Evolutionary conservation across 1,284 basidiomycete genomes (phyloP).

Genomic region (Ganoderma boninense): DNA sequence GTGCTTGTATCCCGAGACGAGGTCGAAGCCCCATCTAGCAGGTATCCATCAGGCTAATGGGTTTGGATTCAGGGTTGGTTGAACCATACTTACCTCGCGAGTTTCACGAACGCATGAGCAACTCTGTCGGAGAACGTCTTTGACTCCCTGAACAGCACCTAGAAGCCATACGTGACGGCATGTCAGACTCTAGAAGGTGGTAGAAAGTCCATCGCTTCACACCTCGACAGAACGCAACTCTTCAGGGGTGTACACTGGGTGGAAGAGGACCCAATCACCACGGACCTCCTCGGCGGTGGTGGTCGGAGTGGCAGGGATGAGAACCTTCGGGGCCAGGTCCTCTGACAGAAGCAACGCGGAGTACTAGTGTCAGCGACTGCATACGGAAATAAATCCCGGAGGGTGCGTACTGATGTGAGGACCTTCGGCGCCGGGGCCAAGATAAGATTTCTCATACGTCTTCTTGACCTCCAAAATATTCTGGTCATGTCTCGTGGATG

Average conservation of each 20-base stretch:
- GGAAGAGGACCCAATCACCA: conserved; percentile 86
- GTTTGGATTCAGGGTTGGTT: not conserved
- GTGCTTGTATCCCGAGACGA: conserved; percentile 85
- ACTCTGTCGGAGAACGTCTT: conserved; percentile 78
- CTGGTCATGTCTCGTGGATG: conserved; percentile 14
- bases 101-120: conserved; percentile 69
- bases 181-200: not conserved
- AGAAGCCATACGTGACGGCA: conserved; percentile 3
- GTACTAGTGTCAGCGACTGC: conserved; percentile 2
- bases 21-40: conserved; percentile 72
- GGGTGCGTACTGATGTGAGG: conserved; percentile 42
- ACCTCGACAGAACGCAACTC: conserved; percentile 85
- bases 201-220: conserved; percentile 19
- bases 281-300: conserved; percentile 44
- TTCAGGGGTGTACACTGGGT: conserved; percentile 80
- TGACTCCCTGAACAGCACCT: conserved; percentile 78
- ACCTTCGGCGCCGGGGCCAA: conserved; percentile 41
- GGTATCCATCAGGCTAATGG: not conserved
- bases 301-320: conserved; percentile 11
- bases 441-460: conserved; percentile 31
- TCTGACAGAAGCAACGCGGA: conserved; percentile 25
- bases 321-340: conserved; percentile 24
- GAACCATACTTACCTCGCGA: conserved; percentile 55
- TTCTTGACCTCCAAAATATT: conserved; percentile 25
- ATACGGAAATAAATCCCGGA: not conserved